A percentile compares a stretch with the other conserved stretches of the same genome.
phyloP scores from a whole-genome alignment of 129 eudicot genomes.

The Chrysanthemum makinoi region DNA sequence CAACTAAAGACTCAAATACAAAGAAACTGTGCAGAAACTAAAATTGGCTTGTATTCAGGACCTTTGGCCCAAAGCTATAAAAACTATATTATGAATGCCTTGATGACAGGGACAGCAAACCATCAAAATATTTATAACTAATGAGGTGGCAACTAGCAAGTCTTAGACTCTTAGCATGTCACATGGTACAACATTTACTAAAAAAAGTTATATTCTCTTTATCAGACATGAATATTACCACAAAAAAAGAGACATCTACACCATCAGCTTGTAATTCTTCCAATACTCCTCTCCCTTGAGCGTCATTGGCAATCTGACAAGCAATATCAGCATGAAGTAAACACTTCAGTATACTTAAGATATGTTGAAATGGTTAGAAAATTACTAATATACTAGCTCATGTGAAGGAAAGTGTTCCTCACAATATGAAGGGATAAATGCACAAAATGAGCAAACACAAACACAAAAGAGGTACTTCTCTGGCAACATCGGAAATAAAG shows the following conservation, averaged over 20 bases:
- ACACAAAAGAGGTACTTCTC: slow-evolving; percentile 2
- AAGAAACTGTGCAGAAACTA: not conserved
- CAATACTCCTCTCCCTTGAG: slow-evolving; percentile 78
- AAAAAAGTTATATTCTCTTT: not conserved
- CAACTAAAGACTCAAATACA: no score
- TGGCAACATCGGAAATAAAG: not conserved
- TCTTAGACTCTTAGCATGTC: not conserved
- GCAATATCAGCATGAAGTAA: slow-evolving; percentile 7
- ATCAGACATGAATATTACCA: slow-evolving; percentile 38
- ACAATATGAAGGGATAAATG: not conserved
- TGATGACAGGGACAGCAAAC: slow-evolving; percentile 4
- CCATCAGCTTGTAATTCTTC: slow-evolving; percentile 86
- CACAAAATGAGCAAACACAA: slow-evolving; percentile 1
- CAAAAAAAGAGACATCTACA: slow-evolving; percentile 75
- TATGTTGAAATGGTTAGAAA: slow-evolving; percentile 4
- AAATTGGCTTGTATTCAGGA: not conserved
- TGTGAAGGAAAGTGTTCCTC: not conserved
- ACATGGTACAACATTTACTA: slow-evolving; percentile 1
- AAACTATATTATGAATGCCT: not conserved
- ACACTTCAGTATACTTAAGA: slow-evolving; percentile 10
- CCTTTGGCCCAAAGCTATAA: not conserved
- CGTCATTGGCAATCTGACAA: slow-evolving; percentile 75
- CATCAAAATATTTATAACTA: not conserved
- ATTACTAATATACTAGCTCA: not conserved
- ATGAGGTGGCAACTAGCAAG: not conserved